Percentiles rank a stretch among this genome's conserved stretches.
Conservation (phyloP, 306 rosid genomes). For the Vachellia collinsii region DNA sequence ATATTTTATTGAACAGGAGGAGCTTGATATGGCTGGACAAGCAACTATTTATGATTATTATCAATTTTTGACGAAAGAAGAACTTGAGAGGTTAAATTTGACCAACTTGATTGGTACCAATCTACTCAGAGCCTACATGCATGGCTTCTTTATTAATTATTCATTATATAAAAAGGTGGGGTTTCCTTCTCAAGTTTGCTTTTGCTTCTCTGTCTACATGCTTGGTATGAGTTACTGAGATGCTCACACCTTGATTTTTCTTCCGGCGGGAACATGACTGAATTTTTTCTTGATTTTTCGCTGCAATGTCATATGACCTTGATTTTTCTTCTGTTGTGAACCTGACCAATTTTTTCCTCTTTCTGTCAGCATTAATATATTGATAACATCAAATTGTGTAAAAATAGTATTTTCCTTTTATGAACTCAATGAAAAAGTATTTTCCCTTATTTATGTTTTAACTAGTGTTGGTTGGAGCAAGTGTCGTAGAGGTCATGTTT, state of each 20-base stretch:
- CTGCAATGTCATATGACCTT: background rate
- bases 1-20: constrained; percentile 67
- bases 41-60: constrained; percentile 71
- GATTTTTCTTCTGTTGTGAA: background rate
- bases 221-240: constrained; percentile 13
- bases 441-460: background rate
- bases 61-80: constrained; percentile 88
- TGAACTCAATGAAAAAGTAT: background rate
- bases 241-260: background rate
- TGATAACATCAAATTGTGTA: constrained; percentile 20
- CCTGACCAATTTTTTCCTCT: background rate
- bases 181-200: constrained; percentile 28
- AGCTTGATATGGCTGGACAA: constrained; percentile 74
- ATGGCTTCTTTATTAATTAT: constrained; percentile 76
- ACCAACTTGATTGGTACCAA: constrained; percentile 78
- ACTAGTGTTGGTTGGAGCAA: constrained; percentile 5
- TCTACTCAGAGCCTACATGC: constrained; percentile 84
- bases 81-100: constrained; percentile 80
- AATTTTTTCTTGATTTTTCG: background rate
- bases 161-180: constrained; percentile 77
- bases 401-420: background rate
- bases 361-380: background rate
- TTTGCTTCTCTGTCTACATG: background rate
- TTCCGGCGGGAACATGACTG: background rate
- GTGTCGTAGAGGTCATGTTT: constrained; percentile 23